A percentile compares a stretch with the other conserved stretches of the same genome.
Evolutionary conservation across 208 protist species (phyloP).

Genomic region (Phytomonas sp.): DNA sequence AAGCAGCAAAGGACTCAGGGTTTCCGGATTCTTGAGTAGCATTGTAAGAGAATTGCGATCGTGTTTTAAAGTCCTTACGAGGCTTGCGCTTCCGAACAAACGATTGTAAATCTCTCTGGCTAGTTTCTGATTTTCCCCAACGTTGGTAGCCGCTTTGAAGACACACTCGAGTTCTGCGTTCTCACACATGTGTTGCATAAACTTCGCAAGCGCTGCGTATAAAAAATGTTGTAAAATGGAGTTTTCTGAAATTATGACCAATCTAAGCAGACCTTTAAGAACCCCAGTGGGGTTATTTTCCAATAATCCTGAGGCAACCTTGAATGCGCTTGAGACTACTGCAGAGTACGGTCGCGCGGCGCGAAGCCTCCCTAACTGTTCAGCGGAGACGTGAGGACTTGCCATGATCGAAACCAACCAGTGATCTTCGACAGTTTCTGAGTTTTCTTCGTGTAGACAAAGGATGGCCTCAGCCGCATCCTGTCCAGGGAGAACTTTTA

Average conservation of each 20-base stretch:
- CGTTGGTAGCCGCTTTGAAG: not conserved
- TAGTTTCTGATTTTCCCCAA: not conserved
- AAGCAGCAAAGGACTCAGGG: slow-evolving; percentile 11
- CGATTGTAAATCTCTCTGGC: slow-evolving; percentile 2
- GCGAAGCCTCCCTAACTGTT: not conserved
- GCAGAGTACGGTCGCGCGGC: not conserved
- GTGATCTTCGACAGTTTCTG: not conserved
- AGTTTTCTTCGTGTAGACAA: not conserved
- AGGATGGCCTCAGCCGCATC: not conserved
- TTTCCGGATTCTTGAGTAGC: not conserved
- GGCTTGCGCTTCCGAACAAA: not conserved
- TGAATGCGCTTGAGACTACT: not conserved
- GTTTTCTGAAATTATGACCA: not conserved
- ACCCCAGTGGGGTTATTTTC: not conserved
- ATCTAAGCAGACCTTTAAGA: not conserved
- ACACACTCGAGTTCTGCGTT: not conserved
- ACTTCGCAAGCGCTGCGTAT: not conserved
- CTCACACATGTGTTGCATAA: not conserved
- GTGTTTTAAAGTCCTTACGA: not conserved
- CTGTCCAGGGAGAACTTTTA: slow-evolving; percentile 30
- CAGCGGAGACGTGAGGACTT: not conserved
- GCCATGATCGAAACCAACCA: not conserved
- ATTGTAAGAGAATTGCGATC: not conserved
- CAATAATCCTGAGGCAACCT: not conserved
- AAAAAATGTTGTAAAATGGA: not conserved